Base-by-base conservation (phyloP, 495 filamentous ascomycete species). In the Daldinia grandis region DNA sequence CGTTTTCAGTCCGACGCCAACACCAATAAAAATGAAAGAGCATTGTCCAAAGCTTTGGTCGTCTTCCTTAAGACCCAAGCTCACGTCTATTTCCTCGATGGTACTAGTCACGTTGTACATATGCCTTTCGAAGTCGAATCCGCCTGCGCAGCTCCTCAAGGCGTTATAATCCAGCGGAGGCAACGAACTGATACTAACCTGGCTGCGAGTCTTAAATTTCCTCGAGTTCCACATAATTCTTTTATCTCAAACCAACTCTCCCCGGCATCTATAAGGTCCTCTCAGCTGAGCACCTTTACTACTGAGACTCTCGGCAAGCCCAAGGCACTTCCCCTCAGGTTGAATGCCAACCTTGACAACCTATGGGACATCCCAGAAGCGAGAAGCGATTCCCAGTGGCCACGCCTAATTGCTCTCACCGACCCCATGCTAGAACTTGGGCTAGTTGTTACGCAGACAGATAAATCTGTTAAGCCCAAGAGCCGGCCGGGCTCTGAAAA, bases 101-200 rank as follows among this genome's bases (percentile, higher is more conserved):
- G 94, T 4, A 87, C 91, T 25, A 97, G 88, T 78, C 93, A 98
- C 86, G 88, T 96, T 62, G 87, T 98, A 62, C 92, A 96, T 77
- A 86, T 99, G 64, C 94, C 95, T 14, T 98, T 99, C 73, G 93
- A 97, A 78, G 91, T 98, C 37, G 93, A 97, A 73, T 88, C 86
- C 54, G 93, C 92, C 9, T 92, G 94, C 79, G 89, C 94, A 14
- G 91, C 93, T 19, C 90, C 93, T 5, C 82, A 87, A 19, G 95
- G 95, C 9, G 81, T 97, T 31, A 83, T 99, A 19, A 87, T 99
- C 62, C 94, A 98, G 74, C 81, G 94, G 40, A 97, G 91, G 68
- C 78, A 78, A 44, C 79, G 77, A 51, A 74, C 76, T 37, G 80
- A 84, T 35, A 78, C 72, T 33, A 58, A 76, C 4, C 72, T 77